phyloP scores from a whole-genome alignment of 2,329 filamentous ascomycete genomes.

The Passalora sequoiae region DNA sequence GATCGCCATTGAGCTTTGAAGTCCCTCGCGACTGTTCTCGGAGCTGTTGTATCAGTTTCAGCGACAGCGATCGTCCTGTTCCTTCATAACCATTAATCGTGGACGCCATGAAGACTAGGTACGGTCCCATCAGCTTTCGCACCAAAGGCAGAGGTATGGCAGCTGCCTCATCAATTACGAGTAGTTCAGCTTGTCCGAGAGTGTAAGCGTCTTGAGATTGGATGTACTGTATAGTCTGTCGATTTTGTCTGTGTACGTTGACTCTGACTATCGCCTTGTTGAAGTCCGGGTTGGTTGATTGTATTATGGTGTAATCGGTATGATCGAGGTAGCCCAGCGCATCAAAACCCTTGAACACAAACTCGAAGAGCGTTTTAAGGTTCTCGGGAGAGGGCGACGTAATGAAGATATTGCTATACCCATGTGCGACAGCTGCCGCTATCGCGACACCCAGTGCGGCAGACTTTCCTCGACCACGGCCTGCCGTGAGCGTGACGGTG shows the following conservation, averaged over 20 bases:
- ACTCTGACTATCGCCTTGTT: slow-evolving; percentile 98
- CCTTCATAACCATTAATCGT: slow-evolving; percentile 99
- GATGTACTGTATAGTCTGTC: slow-evolving; percentile 98
- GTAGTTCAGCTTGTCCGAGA: slow-evolving; percentile 84
- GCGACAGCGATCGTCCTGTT: slow-evolving; percentile 85
- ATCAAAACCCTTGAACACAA: slow-evolving; percentile 97
- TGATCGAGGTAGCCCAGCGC: slow-evolving; percentile 90
- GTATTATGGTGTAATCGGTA: slow-evolving; percentile 94
- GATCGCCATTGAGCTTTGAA: slow-evolving; percentile 50
- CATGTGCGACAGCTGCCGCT: slow-evolving; percentile 87
- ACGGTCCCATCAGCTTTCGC: slow-evolving; percentile 89
- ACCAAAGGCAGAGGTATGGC: slow-evolving; percentile 92
- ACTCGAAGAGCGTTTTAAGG: slow-evolving; percentile 96
- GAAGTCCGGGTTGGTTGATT: slow-evolving; percentile 96
- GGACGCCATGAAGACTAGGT: slow-evolving; percentile 97
- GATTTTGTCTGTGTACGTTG: slow-evolving; percentile 89
- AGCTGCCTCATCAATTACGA: slow-evolving; percentile 96
- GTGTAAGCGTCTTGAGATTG: slow-evolving; percentile 94
- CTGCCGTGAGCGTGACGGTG: slow-evolving; percentile 89
- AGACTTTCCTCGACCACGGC: slow-evolving; percentile 92
- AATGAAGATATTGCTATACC: slow-evolving; percentile 99
- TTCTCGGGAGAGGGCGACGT: slow-evolving; percentile 97
- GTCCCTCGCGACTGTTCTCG: slow-evolving; percentile 80
- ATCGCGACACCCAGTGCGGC: slow-evolving; percentile 92
- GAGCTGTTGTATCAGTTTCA: slow-evolving; percentile 95